Evolutionary conservation across 176 grass and related monocot genomes (phyloP), one percentile per base, ranked within the genome.

Genomic region (Cenchrus americanus): DNA sequence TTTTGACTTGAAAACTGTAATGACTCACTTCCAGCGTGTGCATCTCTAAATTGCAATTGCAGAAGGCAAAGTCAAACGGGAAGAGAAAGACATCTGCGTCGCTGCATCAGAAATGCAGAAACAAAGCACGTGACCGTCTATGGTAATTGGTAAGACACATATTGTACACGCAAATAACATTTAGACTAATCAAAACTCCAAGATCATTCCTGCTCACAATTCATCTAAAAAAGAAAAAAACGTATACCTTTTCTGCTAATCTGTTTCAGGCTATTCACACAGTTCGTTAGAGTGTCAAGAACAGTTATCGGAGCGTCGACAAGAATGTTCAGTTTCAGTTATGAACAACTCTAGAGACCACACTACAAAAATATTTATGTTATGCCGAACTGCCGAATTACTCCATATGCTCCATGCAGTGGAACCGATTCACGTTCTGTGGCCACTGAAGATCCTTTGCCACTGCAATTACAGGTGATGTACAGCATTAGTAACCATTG

Each of bases 241-340:
- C 1, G 34, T 48, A 43, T 42, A 27, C 53, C 12, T 50, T 52
- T 52, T 1, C 17, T 37, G 48, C 21, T 17, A 13, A 2, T 66
- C 30, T 27, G 65, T 10, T 74, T 57, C 18, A 80, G 59, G 8
- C 24, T 24, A 60, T 15, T n/a, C 62, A 53, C 86, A 62, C n/a
- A 30, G 15, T 6, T 37, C 3, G n/a, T 61, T 24, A 61, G 21
- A 82, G 13, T 62, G 5, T 43, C 43, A 17, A 52, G 17, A 14
- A 77, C 65, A 12, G 62, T 74, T 58, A 30, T 79, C 14, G 66
- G 59, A 50, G 59, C 34, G 63, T 27, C 40, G 18, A 43, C 21
- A 44, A 80, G n/a, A 60, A 32, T 78, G 26, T 81, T 66, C 83
- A 75, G 62, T 66, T 67, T 55, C 14, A 24, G n/a, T 27, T 70